Evolutionary conservation across 177 flowering plant species (phyloP), one percentile per base, ranked within the genome.

Genomic region (Vitis hybrid): DNA sequence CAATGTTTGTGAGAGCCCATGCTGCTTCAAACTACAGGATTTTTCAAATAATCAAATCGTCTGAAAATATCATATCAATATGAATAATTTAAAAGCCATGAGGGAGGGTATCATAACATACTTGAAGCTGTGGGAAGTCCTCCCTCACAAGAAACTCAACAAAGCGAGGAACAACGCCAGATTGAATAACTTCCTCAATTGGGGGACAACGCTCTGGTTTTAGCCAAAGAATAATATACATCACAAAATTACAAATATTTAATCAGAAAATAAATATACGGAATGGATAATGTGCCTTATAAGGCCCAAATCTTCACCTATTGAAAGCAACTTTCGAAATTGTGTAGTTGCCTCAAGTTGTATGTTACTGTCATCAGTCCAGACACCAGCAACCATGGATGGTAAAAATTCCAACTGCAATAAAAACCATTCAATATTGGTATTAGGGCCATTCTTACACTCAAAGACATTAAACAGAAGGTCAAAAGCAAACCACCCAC

Each of bases 131-230:
- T 1, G 87, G 80, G 48, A 76, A 80, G 58, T 84, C 87, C 67
- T 82, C 87, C 75, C 87, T 78, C 67, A 76, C 61, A 31, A 84
- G 85, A 71, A 84, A 84, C 77, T 84, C 82, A 57, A 84, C 84
- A 82, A 84, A 80, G 1, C 84, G 85, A 2, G 87, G 85, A 50
- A 82, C 82, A 63, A 82, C 87, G 8, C 87, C 87, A 18, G 85
- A 65, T 63, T 80, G 82, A 15, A 84, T 84, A 50, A 84, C 85
- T 72, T 84, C 87, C 64, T 84, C 87, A 71, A 84, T 84, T 2
- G 85, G 87, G 21, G 87, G 87, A 68, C 80, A 66, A 2, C 82
- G 82, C 19, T 84, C 87, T 84, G 72, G 1, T 15, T 14, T 53
- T 12, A 53, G 16, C 45, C 45, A 12, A 10, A 49, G 10, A 29